These are phyloP conservation scores for Chlamydomonas incerta DNA, from an alignment of 139 green algal genomes.

Conservation along the genomic window DNA sequence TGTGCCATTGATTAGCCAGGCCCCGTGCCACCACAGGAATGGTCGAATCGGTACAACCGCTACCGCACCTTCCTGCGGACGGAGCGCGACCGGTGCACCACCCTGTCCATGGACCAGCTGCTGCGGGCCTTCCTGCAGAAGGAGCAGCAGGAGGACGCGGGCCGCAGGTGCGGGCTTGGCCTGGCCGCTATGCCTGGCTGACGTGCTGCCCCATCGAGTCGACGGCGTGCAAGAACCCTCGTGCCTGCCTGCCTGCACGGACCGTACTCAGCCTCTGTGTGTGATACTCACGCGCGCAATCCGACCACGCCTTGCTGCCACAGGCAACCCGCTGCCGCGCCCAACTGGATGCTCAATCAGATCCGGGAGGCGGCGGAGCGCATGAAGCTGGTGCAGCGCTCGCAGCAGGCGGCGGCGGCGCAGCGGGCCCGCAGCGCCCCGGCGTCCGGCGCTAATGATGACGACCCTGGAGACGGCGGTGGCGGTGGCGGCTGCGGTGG, in stretches of 20 bases:
- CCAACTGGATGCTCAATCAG: background rate
- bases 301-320: too few species aligned
- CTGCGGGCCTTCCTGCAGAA: constrained; percentile 1
- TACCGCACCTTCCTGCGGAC: constrained; percentile 32
- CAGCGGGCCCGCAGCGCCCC: background rate
- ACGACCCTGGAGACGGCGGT: background rate
- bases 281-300: too few species aligned
- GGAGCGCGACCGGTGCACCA: constrained; percentile 22
- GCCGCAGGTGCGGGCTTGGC: background rate
- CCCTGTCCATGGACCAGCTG: background rate
- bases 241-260: too few species aligned
- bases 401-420: background rate
- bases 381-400: background rate
- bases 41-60: background rate
- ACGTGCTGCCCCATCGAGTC: too few species aligned
- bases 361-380: background rate
- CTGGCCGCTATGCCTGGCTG: too few species aligned
- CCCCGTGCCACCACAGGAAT: background rate
- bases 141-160: background rate
- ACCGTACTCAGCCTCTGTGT: too few species aligned
- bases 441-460: background rate
- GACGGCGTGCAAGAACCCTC: too few species aligned
- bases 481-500: too few species aligned
- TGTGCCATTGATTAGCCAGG: too few species aligned
- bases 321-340: background rate